These are phyloP conservation scores for Mollisia scopiformis DNA, from an alignment of 2,329 filamentous ascomycete species.

Conservation along the genomic window DNA sequence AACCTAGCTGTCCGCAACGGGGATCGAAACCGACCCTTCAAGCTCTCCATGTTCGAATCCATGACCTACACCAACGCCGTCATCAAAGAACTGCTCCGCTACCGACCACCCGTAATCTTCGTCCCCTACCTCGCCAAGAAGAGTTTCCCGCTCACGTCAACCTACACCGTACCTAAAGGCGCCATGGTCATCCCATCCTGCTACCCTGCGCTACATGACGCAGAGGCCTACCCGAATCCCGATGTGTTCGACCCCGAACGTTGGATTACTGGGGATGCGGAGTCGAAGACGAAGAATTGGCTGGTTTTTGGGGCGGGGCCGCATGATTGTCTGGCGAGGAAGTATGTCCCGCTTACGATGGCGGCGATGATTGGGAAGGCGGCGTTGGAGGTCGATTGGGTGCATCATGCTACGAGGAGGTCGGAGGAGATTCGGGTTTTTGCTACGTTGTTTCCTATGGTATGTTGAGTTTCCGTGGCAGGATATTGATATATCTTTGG, in stretches of 20 bases:
- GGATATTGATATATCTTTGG: no score
- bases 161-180: conserved; percentile 53
- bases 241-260: conserved; percentile 53
- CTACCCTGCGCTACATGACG: conserved; percentile 54
- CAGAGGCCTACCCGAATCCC: conserved; percentile 49
- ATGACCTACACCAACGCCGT: conserved; percentile 56
- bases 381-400: conserved; percentile 52
- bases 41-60: conserved; percentile 50
- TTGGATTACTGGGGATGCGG: conserved; percentile 55
- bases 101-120: conserved; percentile 56
- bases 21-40: conserved; percentile 43
- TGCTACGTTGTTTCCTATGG: conserved; percentile 95
- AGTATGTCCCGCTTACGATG: conserved; percentile 54
- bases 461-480: no score
- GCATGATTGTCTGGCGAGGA: conserved; percentile 52
- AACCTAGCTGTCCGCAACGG: conserved; percentile 49
- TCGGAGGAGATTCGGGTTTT: conserved; percentile 75
- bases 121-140: conserved; percentile 54
- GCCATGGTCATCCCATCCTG: conserved; percentile 54
- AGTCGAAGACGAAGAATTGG: conserved; percentile 55
- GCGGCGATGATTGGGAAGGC: conserved; percentile 57
- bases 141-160: conserved; percentile 48
- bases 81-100: conserved; percentile 55
- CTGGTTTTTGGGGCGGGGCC: conserved; percentile 54
- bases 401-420: conserved; percentile 48